These are phyloP conservation scores for Coniochaeta prunicola DNA, from an alignment of 2,329 filamentous ascomycete species.

Conservation along the genomic window DNA sequence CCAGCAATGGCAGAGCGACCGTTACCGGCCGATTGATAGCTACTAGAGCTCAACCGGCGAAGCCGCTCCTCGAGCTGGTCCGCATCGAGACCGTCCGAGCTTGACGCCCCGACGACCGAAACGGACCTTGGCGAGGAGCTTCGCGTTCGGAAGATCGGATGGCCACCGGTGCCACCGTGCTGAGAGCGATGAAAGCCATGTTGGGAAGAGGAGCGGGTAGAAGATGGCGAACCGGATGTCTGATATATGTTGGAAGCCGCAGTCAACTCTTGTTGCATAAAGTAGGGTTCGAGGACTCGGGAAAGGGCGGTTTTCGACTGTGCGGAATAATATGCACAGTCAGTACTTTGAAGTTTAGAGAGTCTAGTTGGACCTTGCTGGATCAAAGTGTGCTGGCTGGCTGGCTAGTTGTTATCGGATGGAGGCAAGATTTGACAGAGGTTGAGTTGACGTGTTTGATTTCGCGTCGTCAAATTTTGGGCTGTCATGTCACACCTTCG, in stretches of 20 bases:
- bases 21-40: slow-evolving; percentile 18
- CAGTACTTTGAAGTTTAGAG: neutral
- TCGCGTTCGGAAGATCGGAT: slow-evolving; percentile 24
- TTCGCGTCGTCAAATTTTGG: neutral
- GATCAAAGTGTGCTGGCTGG: neutral
- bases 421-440: neutral
- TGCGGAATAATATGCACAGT: slow-evolving; percentile 48
- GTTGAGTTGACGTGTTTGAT: slow-evolving; percentile 1
- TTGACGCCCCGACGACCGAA: slow-evolving; percentile 17
- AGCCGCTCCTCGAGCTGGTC: slow-evolving; percentile 41
- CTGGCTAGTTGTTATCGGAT: neutral
- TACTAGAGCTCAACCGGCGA: slow-evolving; percentile 41
- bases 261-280: slow-evolving; percentile 56
- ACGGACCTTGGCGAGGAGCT: slow-evolving; percentile 27
- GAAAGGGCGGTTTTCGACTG: slow-evolving; percentile 32
- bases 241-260: slow-evolving; percentile 36
- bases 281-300: slow-evolving; percentile 35
- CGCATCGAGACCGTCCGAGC: slow-evolving; percentile 25
- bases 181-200: slow-evolving; percentile 48
- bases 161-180: slow-evolving; percentile 26
- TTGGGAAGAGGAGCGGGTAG: slow-evolving; percentile 34
- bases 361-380: neutral
- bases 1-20: slow-evolving; percentile 29
- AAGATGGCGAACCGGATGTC: slow-evolving; percentile 24
- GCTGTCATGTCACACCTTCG: neutral